These are phyloP conservation scores for Neofusicoccum umdonicola DNA, from an alignment of 2,329 filamentous ascomycete species.

Conservation along the genomic window DNA sequence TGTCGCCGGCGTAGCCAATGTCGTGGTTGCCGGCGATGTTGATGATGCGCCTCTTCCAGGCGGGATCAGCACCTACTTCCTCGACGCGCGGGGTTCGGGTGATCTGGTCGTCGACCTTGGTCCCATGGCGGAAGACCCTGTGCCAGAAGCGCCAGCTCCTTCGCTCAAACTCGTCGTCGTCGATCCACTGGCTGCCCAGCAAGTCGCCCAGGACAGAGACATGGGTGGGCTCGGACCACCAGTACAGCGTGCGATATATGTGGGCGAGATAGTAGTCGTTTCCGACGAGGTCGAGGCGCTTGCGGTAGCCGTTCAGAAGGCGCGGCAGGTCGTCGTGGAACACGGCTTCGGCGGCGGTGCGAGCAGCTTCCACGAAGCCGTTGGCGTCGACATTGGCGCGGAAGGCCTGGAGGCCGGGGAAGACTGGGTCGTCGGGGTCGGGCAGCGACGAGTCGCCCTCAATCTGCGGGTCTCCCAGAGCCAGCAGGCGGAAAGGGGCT, in stretches of 20 bases:
- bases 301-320: constrained; percentile 66
- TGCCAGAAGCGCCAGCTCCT: constrained; percentile 77
- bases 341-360: constrained; percentile 12
- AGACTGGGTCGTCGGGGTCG: constrained; percentile 43
- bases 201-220: constrained; percentile 86
- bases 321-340: constrained; percentile 60
- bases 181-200: constrained; percentile 92
- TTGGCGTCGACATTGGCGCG: constrained; percentile 24
- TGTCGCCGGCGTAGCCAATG: constrained; percentile 90
- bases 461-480: constrained; percentile 87
- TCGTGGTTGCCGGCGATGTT: constrained; percentile 96
- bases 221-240: constrained; percentile 85
- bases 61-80: constrained; percentile 44
- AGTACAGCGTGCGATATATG: constrained; percentile 78
- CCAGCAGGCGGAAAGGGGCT: constrained; percentile 82
- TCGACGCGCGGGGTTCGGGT: constrained; percentile 26
- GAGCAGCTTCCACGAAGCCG: background rate
- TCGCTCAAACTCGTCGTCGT: constrained; percentile 74
- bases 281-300: constrained; percentile 82
- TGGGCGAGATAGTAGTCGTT: constrained; percentile 96
- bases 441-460: constrained; percentile 88
- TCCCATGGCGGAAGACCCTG: constrained; percentile 68
- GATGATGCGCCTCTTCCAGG: constrained; percentile 76
- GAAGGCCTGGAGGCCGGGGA: constrained; percentile 40
- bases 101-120: constrained; percentile 56